These are phyloP conservation scores for Crithidia brevicula DNA, from an alignment of 208 protist species.

Conservation along the genomic window DNA sequence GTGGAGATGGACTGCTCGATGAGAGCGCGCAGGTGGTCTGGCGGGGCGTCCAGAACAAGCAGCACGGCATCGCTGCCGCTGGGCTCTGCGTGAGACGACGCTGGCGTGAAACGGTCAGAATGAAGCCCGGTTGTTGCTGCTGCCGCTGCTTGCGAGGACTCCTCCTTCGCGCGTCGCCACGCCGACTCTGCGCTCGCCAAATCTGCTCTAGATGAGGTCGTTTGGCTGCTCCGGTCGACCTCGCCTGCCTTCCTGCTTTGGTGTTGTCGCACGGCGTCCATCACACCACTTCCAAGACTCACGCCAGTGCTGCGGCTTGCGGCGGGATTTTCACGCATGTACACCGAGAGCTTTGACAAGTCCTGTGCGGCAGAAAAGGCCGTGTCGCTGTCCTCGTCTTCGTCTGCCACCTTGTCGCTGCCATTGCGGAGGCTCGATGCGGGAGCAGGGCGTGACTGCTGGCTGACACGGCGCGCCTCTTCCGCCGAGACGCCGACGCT, in stretches of 20 bases:
- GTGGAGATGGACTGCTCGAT: slow-evolving; percentile 25
- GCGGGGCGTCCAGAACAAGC: slow-evolving; percentile 24
- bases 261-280: slow-evolving; percentile 17
- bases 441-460: neutral
- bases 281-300: slow-evolving; percentile 2
- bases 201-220: neutral
- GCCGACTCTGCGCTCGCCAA: neutral
- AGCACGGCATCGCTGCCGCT: neutral
- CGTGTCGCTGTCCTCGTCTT: neutral
- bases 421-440: neutral
- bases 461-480: slow-evolving; percentile 8
- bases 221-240: neutral
- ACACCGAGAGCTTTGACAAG: neutral
- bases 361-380: neutral
- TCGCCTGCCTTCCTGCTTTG: neutral
- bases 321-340: slow-evolving; percentile 21
- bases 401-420: neutral
- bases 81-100: too few relatives aligned
- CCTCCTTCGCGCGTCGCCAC: slow-evolving; percentile 4
- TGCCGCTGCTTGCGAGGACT: neutral
- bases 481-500: slow-evolving; percentile 19
- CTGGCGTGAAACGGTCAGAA: neutral
- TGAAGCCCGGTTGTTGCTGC: neutral
- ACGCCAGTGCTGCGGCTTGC: neutral
- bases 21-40: slow-evolving; percentile 29